Conservation (phyloP, 139 green algal genomes). For the Coccomyxa sp. region DNA sequence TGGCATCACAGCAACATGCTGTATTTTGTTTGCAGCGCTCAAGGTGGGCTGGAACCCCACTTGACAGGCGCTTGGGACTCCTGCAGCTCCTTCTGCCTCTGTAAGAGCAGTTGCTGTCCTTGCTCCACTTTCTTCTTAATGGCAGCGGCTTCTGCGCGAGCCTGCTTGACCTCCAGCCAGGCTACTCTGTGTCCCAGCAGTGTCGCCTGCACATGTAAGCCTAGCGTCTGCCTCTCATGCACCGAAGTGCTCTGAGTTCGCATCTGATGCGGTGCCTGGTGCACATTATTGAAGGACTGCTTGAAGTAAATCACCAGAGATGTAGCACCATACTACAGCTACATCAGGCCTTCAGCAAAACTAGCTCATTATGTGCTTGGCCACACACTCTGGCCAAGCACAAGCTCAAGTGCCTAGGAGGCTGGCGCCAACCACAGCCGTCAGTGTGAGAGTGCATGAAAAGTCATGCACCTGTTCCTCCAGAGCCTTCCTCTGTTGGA, state of each 20-base stretch:
- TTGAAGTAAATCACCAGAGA: no score
- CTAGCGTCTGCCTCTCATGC: no score
- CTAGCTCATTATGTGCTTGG: no score
- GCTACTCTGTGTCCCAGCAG: conserved; percentile 42
- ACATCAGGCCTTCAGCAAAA: no score
- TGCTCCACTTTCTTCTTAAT: conserved; percentile 3
- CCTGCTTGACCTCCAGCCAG: conserved; percentile 39
- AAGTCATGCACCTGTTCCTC: conserved; percentile 28
- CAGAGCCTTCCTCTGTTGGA: conserved; percentile 44
- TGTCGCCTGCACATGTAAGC: conserved; percentile 14
- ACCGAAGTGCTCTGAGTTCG: no score
- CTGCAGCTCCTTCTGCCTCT: conserved; percentile 11
- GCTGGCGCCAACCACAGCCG: not conserved
- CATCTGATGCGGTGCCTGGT: no score
- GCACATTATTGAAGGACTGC: no score
- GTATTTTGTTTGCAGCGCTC: not conserved
- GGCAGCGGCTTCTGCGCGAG: conserved; percentile 15
- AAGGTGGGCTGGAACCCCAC: not conserved
- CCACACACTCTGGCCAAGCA: no score
- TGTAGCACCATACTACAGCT: no score
- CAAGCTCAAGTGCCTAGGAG: no score
- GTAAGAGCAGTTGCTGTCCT: conserved; percentile 5
- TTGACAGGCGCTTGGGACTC: not conserved
- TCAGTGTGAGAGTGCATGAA: not conserved
- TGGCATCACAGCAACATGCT: not conserved